Conservation (phyloP, 192 early-diverging fungal genomes). For the Backusella morwellensis region DNA sequence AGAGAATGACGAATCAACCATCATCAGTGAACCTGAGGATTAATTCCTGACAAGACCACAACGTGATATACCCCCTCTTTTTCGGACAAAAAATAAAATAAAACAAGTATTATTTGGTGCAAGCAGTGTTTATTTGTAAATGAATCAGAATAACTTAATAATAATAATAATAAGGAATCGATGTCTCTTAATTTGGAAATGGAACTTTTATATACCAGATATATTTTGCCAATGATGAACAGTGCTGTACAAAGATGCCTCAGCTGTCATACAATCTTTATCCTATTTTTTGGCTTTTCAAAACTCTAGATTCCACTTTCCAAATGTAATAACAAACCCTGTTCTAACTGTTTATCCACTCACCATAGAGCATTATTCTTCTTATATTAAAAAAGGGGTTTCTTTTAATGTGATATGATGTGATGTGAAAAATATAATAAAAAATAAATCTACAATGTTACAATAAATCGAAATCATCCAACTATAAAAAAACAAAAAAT, state of each 20-base stretch:
- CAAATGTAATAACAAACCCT: no score
- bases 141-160: background rate
- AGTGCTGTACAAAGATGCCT: no score
- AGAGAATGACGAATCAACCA: background rate
- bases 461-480: constrained; percentile 88
- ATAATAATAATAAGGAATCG: background rate
- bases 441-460: constrained; percentile 37
- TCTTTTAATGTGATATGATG: background rate
- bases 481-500: constrained; percentile 38
- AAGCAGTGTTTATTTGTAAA: background rate
- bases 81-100: no score
- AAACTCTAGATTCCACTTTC: no score
- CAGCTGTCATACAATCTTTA: no score
- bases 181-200: no score
- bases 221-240: no score
- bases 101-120: background rate
- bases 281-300: no score
- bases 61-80: background rate
- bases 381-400: background rate
- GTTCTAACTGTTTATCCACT: background rate
- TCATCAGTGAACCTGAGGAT: background rate
- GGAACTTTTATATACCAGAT: no score
- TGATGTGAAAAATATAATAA: background rate
- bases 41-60: background rate
- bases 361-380: background rate